Base-by-base conservation (phyloP, 2,329 filamentous ascomycete species). In the Podosphaera fusca region DNA sequence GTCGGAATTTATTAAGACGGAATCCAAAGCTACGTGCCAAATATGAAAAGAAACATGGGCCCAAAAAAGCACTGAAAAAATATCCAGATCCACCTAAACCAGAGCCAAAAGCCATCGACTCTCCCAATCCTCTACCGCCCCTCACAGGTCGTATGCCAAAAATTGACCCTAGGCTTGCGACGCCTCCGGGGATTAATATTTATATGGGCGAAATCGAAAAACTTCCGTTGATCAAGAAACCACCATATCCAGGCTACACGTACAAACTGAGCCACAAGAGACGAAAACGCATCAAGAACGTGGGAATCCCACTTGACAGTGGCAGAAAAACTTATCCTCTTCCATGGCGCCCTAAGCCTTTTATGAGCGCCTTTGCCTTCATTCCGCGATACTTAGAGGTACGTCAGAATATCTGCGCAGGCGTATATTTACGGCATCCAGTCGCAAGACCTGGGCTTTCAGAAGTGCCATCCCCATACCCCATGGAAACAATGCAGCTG, bases 371-470 rank as follows among this genome's bases (percentile, higher is more conserved):
- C 0, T 98, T 98, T 70, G 88, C 89, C 31, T 95, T 95, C 70
- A 88, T 98, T 63, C 92, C 92, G 9, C 76, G 85, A 56, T 98
- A 96, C 70, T 79, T 98, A 59, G 94, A 98, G 72, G 92, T 98
- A 64, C 95, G 96, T 74, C 92, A 94, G 70, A 94, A 89, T 67
- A 85, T 96, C 65, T 98, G 92, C 71, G 84, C 89, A 0, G 92
- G 92, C 9, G 88, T 98, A 46, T 98, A 98, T 69, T 73, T 98
- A 60, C 79, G 92, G 58, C 90, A 98, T 73, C 92, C 92, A 0
- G 90, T 96, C 49, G 92, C 87, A 33, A 77, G 89, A 59, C 83
- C 83, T 2, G 88, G 89, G 9, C 66, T 79, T 62, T 82, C 85
- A 3, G 92, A 90, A 70, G 84, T 90, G 59, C 90, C 90, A 1